Evolutionary conservation across 371 early-diverging fungal species (phyloP), one percentile per base, ranked within the genome.

Genomic region (Aphelidium insulamus): DNA sequence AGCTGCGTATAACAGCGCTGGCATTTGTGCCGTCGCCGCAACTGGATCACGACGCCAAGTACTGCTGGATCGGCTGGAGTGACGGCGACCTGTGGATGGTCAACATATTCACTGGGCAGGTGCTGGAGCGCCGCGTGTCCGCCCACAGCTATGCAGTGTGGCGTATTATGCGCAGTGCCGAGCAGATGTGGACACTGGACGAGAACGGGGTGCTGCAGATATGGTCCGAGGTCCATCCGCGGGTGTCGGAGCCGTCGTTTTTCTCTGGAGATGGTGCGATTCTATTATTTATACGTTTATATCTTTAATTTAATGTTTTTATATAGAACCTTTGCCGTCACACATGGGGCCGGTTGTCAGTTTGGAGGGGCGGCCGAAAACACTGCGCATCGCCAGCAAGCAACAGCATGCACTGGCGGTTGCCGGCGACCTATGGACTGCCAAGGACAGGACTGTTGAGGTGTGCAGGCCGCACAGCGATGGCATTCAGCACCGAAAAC

Each of bases 181-280:
- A 47, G 5, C 59, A 68, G 25, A 48, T 83, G 30, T 76, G 72
- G 72, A 70, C 79, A 0, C 44, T 78, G 9, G 83, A 83, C 37
- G 76, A 77, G 12, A 58, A 51, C 23, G 80, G 80, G 2, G 48
- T 58, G 3, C 40, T 78, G 24, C 60, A 64, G 36, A 55, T 73
- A 3, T 82, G 83, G 84, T 54, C 58, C 1, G 44, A 55, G 31
- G 50, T 45, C 24, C 26, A 36, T 26, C 24, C n/a, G n/a, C n/a
- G n/a, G n/a, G n/a, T n/a, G n/a, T n/a, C n/a, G n/a, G n/a, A n/a
- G n/a, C n/a, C n/a, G n/a, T n/a, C n/a, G n/a, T n/a, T n/a, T n/a
- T n/a, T n/a, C n/a, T n/a, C n/a, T n/a, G n/a, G n/a, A n/a, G n/a
- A n/a, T n/a, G n/a, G n/a, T n/a, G n/a, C n/a, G n/a, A n/a, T n/a